phyloP scores from a whole-genome alignment of 805 yeast species.

The Jamesozyma jinghongensis region DNA sequence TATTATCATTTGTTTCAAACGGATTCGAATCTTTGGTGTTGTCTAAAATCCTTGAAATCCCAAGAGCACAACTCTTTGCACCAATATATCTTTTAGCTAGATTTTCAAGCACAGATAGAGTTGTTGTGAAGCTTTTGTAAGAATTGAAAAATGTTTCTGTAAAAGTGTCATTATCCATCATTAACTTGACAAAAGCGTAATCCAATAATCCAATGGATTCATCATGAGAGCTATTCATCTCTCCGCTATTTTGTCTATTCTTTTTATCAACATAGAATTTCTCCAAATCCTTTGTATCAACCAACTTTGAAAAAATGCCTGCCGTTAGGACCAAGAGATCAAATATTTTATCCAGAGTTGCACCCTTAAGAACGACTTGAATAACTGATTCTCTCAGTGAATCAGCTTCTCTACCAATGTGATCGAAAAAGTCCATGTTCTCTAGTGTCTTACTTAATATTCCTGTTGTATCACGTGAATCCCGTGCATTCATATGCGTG shows the following conservation, averaged over 20 bases:
- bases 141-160: conserved; percentile 64
- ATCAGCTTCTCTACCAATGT: conserved; percentile 26
- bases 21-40: neutral
- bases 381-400: conserved; percentile 30
- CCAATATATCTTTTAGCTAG: conserved; percentile 50
- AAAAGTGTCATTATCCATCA: conserved; percentile 55
- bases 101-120: conserved; percentile 42
- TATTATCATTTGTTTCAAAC: conserved; percentile 1
- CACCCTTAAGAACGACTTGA: conserved; percentile 52
- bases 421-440: conserved; percentile 25
- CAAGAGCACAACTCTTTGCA: conserved; percentile 51
- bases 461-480: conserved; percentile 17
- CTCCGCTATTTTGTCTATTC: neutral
- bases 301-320: conserved; percentile 42
- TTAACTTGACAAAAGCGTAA: conserved; percentile 36
- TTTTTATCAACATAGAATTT: conserved; percentile 30
- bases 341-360: conserved; percentile 63
- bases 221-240: neutral
- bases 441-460: conserved; percentile 23
- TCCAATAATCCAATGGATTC: conserved; percentile 26
- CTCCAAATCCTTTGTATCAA: conserved; percentile 37
- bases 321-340: conserved; percentile 73
- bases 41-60: conserved; percentile 35
- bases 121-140: conserved; percentile 56
- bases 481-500: conserved; percentile 6